Conservation (phyloP, 2,329 filamentous ascomycete species). For the Thielaviopsis ethacetica region DNA sequence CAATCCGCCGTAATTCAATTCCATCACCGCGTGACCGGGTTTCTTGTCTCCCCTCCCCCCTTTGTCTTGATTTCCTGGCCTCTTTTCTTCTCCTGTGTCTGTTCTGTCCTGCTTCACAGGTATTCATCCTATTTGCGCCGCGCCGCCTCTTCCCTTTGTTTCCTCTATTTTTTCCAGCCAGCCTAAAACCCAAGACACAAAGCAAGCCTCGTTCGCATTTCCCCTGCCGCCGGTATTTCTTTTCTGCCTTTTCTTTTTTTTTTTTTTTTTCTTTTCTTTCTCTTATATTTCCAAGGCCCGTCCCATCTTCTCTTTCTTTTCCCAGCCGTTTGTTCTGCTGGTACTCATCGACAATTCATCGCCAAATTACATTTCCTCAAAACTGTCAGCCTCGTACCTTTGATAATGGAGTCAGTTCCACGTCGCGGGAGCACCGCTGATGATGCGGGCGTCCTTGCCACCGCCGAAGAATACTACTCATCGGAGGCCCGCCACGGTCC, state of each 20-base stretch:
- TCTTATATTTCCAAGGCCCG: neutral
- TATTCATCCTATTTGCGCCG: neutral
- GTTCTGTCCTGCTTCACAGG: neutral
- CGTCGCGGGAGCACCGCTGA: conserved; percentile 28
- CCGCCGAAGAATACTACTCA: conserved; percentile 43
- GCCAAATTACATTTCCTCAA: neutral
- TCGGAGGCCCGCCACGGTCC: conserved; percentile 37
- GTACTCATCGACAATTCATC: neutral
- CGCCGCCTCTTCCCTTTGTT: neutral
- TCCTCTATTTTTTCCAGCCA: neutral
- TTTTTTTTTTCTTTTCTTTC: neutral
- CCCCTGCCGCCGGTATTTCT: neutral
- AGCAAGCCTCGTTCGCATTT: neutral
- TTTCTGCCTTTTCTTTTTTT: neutral
- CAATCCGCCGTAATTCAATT: neutral
- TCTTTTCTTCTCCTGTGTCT: neutral
- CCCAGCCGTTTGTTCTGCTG: neutral
- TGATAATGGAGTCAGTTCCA: conserved; percentile 4
- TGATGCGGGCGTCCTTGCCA: conserved; percentile 33
- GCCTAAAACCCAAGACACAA: neutral
- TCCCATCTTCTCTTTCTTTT: neutral
- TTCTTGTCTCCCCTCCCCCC: neutral
- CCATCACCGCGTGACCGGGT: neutral
- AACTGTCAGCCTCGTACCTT: neutral
- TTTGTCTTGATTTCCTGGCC: neutral